Conservation (phyloP, 768 basidiomycete genomes). For the Tephrocybe sp. region DNA sequence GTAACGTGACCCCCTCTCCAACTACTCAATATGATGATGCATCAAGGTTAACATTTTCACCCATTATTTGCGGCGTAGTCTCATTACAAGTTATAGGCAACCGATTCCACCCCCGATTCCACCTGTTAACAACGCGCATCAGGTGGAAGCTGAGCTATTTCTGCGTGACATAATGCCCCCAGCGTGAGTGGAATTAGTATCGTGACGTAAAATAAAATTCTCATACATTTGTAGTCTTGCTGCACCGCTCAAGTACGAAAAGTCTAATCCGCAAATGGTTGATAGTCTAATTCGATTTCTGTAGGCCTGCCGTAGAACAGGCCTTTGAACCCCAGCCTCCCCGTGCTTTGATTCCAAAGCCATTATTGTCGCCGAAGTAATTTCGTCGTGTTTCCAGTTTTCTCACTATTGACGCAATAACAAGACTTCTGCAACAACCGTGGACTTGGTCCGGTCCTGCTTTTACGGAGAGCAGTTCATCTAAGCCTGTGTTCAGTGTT, state of each 20-base stretch:
- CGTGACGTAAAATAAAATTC: not conserved
- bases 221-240: constrained; percentile 26
- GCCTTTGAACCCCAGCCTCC: constrained; percentile 24
- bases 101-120: not conserved
- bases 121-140: not conserved
- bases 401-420: constrained; percentile 13
- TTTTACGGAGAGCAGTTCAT: constrained; percentile 36
- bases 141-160: constrained; percentile 12
- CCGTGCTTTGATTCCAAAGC: constrained; percentile 15
- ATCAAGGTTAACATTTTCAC: not conserved
- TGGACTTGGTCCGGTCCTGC: constrained; percentile 70
- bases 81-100: not conserved
- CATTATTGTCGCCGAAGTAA: constrained; percentile 22
- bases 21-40: not conserved
- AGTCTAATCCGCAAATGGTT: not conserved
- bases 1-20: not conserved
- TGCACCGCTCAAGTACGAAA: constrained; percentile 31
- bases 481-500: constrained; percentile 50
- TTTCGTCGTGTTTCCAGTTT: not conserved
- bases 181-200: constrained; percentile 12
- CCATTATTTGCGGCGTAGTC: not conserved
- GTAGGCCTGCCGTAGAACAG: constrained; percentile 23
- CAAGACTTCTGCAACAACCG: constrained; percentile 52
- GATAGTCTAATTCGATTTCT: not conserved
- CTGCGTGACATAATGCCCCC: constrained; percentile 20